Evolutionary conservation across 352 stramenopile species (phyloP).

Genomic region (Pythium apleroticum): DNA sequence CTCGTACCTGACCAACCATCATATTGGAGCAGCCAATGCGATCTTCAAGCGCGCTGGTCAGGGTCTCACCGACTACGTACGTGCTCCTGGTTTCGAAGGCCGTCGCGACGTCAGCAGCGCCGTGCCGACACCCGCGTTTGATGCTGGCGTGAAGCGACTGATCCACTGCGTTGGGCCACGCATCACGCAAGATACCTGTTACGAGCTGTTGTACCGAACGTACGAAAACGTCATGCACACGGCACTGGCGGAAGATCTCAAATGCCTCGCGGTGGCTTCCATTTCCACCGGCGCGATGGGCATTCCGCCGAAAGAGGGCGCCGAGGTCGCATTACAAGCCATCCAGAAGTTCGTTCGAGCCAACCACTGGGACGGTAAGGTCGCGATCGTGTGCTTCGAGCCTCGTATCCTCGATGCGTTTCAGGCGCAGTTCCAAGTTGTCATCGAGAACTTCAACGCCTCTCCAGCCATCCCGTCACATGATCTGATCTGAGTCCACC

Average conservation of each 20-base stretch:
- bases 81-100: neutral
- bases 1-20: conserved; percentile 31
- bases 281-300: conserved; percentile 36
- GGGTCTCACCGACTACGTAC: conserved; percentile 21
- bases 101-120: conserved; percentile 34
- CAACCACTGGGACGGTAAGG: conserved; percentile 41
- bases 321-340: conserved; percentile 44
- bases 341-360: conserved; percentile 53
- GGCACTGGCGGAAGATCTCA: conserved; percentile 24
- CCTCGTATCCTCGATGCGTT: conserved; percentile 42
- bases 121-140: conserved; percentile 48
- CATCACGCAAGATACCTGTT: conserved; percentile 28
- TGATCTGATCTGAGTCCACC: neutral
- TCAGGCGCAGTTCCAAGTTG: conserved; percentile 12
- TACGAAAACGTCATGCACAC: conserved; percentile 34
- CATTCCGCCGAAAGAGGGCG: conserved; percentile 34
- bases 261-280: conserved; percentile 31
- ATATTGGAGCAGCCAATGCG: conserved; percentile 27
- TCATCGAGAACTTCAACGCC: conserved; percentile 41
- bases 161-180: conserved; percentile 62
- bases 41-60: conserved; percentile 33
- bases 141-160: conserved; percentile 48
- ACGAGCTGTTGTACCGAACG: conserved; percentile 23
- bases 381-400: conserved; percentile 60
- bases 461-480: conserved; percentile 21